Conservation (phyloP, 495 filamentous ascomycete species). For the Trichoderma gamsii region DNA sequence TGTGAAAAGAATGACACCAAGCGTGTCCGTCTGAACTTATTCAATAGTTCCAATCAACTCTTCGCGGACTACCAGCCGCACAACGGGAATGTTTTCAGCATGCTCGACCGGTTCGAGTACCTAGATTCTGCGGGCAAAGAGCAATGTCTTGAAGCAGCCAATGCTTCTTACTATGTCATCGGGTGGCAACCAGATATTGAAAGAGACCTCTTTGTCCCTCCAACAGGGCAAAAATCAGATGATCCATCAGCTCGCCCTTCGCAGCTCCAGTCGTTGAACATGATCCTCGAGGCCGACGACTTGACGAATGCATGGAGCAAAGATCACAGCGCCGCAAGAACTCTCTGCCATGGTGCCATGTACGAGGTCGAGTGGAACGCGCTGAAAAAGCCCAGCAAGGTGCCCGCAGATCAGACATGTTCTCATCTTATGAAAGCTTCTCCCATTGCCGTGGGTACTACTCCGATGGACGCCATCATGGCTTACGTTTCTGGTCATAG, state of each 20-base stretch:
- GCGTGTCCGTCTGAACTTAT: conserved; percentile 28
- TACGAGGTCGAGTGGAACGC: conserved; percentile 40
- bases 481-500: conserved; percentile 28
- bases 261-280: too few relatives aligned
- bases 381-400: conserved; percentile 21
- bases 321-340: too few relatives aligned
- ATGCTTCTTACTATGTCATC: conserved; percentile 43
- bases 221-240: too few relatives aligned
- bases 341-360: conserved; percentile 41
- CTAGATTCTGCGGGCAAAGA: too few relatives aligned
- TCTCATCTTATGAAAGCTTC: conserved; percentile 15
- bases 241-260: too few relatives aligned
- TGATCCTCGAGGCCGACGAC: conserved; percentile 11
- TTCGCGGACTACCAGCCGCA: conserved; percentile 49
- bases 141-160: conserved; percentile 28
- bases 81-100: conserved; percentile 45
- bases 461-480: conserved; percentile 41
- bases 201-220: too few relatives aligned
- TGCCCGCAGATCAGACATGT: conserved; percentile 25
- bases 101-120: conserved; percentile 43
- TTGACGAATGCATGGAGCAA: too few relatives aligned
- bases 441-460: conserved; percentile 38
- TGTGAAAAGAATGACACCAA: neutral
- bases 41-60: conserved; percentile 35
- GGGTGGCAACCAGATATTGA: conserved; percentile 53